Evolutionary conservation across 495 filamentous ascomycete species (phyloP).

Genomic region (Entonaema liquescens): DNA sequence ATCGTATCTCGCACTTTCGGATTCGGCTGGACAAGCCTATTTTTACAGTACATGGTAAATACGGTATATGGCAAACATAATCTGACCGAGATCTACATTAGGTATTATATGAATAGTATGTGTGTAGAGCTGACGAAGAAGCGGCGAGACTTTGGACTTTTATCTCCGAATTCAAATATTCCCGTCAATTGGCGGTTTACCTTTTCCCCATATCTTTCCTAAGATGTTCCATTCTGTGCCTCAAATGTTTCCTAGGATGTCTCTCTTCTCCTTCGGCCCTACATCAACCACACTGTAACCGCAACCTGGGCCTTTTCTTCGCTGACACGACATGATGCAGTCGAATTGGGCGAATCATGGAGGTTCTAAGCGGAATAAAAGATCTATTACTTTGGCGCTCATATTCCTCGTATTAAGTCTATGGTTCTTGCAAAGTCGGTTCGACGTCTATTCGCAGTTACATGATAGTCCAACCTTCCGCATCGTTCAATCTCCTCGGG

Average conservation of each 20-base stretch:
- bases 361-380: constrained; percentile 5
- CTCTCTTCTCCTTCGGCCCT: neutral
- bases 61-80: constrained; percentile 3
- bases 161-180: constrained; percentile 5
- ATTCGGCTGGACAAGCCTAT: constrained; percentile 3
- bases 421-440: constrained; percentile 7
- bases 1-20: constrained; percentile 2
- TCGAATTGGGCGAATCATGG: constrained; percentile 17
- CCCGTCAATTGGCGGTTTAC: neutral
- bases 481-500: constrained; percentile 6
- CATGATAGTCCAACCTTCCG: neutral
- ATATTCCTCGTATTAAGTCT: constrained; percentile 7
- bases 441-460: constrained; percentile 3
- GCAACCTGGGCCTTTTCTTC: neutral
- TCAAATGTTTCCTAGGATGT: constrained; percentile 3
- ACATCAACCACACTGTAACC: neutral
- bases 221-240: constrained; percentile 2
- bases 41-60: constrained; percentile 5
- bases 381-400: neutral
- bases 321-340: constrained; percentile 7
- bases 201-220: constrained; percentile 1
- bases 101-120: no score
- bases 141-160: neutral
- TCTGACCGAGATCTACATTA: constrained; percentile 2
- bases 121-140: neutral